A percentile compares a stretch with the other conserved stretches of the same genome.
These are phyloP conservation scores for Populus ilicifolia DNA, from an alignment of 345 rosid species.

Conservation along the genomic window DNA sequence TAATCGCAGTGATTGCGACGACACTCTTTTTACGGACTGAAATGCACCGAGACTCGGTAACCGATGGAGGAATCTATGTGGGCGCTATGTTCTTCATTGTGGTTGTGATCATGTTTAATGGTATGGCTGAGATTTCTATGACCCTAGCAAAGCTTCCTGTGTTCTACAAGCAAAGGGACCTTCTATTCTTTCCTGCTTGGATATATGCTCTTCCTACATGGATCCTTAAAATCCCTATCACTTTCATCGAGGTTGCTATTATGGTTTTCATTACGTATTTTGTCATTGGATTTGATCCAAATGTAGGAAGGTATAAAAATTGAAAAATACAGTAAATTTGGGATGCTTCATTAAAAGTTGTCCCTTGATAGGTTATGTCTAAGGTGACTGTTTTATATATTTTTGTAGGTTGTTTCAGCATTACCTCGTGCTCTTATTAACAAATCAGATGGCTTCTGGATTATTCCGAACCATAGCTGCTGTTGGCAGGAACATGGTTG, in stretches of 20 bases:
- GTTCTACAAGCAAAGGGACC: conserved; percentile 79
- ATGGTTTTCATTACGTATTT: conserved; percentile 63
- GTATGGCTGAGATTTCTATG: conserved; percentile 71
- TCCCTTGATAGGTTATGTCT: too few relatives aligned
- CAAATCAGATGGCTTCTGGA: conserved; percentile 60
- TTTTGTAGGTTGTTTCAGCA: conserved; percentile 55
- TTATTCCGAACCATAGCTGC: conserved; percentile 60
- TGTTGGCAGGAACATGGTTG: conserved; percentile 53
- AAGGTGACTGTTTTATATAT: too few relatives aligned
- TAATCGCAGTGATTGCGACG: conserved; percentile 27
- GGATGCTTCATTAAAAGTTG: too few relatives aligned
- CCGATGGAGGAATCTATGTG: conserved; percentile 46
- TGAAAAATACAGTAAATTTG: too few relatives aligned
- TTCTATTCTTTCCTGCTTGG: conserved; percentile 80
- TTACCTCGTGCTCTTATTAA: conserved; percentile 46
- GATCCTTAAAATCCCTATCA: conserved; percentile 70
- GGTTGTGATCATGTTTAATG: conserved; percentile 54
- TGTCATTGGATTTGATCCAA: conserved; percentile 70
- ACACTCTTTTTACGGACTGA: conserved; percentile 37
- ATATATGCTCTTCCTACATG: conserved; percentile 71
- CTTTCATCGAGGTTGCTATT: conserved; percentile 55
- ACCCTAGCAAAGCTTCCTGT: conserved; percentile 76
- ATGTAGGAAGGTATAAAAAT: conserved; percentile 50
- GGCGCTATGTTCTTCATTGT: conserved; percentile 67
- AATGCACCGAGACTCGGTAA: conserved; percentile 29